Conservation (phyloP, 495 filamentous ascomycete species). For the Aspergillus panamensis region DNA sequence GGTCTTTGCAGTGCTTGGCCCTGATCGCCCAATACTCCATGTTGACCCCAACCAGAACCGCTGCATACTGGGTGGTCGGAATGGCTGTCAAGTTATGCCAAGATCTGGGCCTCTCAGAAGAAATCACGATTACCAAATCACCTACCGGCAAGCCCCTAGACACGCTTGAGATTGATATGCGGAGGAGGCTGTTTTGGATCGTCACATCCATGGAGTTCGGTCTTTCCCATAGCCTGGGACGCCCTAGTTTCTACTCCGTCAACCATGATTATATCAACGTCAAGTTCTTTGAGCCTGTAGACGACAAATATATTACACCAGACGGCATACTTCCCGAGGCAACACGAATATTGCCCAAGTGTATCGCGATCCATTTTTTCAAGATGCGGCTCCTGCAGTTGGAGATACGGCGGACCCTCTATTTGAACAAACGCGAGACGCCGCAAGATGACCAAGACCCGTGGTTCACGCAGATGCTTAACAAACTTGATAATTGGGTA, state of each 20-base stretch:
- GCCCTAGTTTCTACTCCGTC: slow-evolving; percentile 77
- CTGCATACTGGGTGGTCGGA: slow-evolving; percentile 87
- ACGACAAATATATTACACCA: slow-evolving; percentile 76
- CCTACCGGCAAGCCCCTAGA: slow-evolving; percentile 48
- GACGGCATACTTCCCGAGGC: slow-evolving; percentile 66
- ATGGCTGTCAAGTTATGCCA: slow-evolving; percentile 81
- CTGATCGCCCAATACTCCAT: slow-evolving; percentile 90
- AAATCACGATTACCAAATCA: slow-evolving; percentile 69
- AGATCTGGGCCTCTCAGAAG: slow-evolving; percentile 77
- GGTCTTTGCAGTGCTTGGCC: slow-evolving; percentile 83
- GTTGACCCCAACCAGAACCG: slow-evolving; percentile 82
- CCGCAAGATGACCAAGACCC: slow-evolving; percentile 73
- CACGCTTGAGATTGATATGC: slow-evolving; percentile 77
- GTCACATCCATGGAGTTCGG: slow-evolving; percentile 82
- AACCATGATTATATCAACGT: slow-evolving; percentile 77
- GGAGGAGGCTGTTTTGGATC: slow-evolving; percentile 81
- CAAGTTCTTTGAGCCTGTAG: slow-evolving; percentile 69
- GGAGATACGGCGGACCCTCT: slow-evolving; percentile 79
- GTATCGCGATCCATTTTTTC: slow-evolving; percentile 86
- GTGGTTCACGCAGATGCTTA: slow-evolving; percentile 79
- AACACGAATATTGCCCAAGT: slow-evolving; percentile 69
- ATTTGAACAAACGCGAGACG: slow-evolving; percentile 69
- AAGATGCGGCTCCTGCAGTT: slow-evolving; percentile 86
- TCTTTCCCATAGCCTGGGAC: slow-evolving; percentile 78
- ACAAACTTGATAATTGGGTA: slow-evolving; percentile 73